Conservation (phyloP, 306 rosid genomes). For the Begonia masoniana region DNA sequence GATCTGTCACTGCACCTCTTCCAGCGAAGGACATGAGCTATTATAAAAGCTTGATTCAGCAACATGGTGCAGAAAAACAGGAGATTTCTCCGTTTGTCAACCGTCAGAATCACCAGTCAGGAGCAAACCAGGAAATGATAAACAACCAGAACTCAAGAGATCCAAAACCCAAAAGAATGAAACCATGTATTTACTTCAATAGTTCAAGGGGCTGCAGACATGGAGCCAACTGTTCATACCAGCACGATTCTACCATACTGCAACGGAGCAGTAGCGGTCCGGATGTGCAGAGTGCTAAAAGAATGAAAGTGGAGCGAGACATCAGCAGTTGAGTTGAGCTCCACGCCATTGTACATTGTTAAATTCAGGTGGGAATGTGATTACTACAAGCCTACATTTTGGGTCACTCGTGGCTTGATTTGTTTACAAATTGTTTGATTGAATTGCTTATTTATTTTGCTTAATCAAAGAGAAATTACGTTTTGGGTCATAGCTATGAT, state of each 20-base stretch:
- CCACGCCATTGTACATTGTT: no score
- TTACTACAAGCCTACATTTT: no score
- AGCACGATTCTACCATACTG: constrained; percentile 55
- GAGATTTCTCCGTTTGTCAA: constrained; percentile 32
- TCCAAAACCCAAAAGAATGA: constrained; percentile 63
- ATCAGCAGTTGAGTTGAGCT: constrained; percentile 40
- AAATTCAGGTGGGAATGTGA: no score
- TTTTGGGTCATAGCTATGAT: no score
- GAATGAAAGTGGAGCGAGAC: constrained; percentile 77
- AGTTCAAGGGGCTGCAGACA: constrained; percentile 84
- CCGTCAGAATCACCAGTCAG: constrained; percentile 30
- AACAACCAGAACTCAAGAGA: constrained; percentile 44
- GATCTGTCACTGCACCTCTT: constrained; percentile 18
- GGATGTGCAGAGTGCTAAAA: constrained; percentile 43
- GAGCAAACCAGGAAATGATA: constrained; percentile 32
- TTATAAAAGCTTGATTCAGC: constrained; percentile 88
- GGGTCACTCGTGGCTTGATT: no score
- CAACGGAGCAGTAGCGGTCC: constrained; percentile 36
- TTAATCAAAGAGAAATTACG: no score
- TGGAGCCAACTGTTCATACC: constrained; percentile 74
- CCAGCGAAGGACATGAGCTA: constrained; percentile 59
- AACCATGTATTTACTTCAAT: constrained; percentile 82
- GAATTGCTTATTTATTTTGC: no score
- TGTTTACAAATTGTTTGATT: no score
- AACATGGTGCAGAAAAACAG: constrained; percentile 78